A percentile compares a stretch with the other conserved stretches of the same genome.
Conservation (phyloP, 2,329 filamentous ascomycete species). For the Cladosporium sp. region DNA sequence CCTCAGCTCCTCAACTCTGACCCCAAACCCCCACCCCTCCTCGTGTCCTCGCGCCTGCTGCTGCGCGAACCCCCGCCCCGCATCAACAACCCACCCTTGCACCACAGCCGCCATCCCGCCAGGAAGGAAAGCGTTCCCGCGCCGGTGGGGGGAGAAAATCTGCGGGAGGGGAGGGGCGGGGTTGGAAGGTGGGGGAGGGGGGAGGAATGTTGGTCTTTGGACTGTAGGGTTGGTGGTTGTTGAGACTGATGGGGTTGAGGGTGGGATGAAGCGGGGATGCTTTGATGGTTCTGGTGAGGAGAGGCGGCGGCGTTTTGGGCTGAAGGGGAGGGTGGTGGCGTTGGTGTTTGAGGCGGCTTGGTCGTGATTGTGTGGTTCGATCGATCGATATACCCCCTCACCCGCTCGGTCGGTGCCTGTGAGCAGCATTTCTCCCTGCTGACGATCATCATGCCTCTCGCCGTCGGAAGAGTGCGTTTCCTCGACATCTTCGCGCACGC, state of each 20-base stretch:
- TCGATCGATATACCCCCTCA: slow-evolving; percentile 8
- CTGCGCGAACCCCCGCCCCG: slow-evolving; percentile 25
- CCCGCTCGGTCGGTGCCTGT: slow-evolving; percentile 12
- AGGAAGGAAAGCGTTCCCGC: slow-evolving; percentile 46
- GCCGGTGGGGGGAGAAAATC: slow-evolving; percentile 51
- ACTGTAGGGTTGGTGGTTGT: background rate
- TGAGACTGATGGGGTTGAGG: background rate
- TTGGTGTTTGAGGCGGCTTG: slow-evolving; percentile 3
- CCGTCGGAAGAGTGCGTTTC: slow-evolving; percentile 16
- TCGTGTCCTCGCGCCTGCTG: slow-evolving; percentile 21
- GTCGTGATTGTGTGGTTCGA: slow-evolving; percentile 15
- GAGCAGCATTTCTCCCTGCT: slow-evolving; percentile 28
- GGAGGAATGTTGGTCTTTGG: too few relatives aligned
- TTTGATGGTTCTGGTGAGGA: slow-evolving; percentile 14
- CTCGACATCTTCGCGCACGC: slow-evolving; percentile 24
- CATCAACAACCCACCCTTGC: slow-evolving; percentile 49
- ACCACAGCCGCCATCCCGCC: slow-evolving; percentile 48
- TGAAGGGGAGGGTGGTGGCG: slow-evolving; percentile 20
- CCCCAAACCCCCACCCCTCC: slow-evolving; percentile 16
- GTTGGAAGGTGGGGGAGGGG: slow-evolving; percentile 25
- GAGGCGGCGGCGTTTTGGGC: slow-evolving; percentile 28
- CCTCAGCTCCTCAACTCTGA: slow-evolving; percentile 18
- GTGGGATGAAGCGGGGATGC: background rate
- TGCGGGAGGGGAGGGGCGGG: slow-evolving; percentile 45
- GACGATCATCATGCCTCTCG: background rate